Conservation (phyloP, 768 basidiomycete genomes). For the Termitomyces sp. region DNA sequence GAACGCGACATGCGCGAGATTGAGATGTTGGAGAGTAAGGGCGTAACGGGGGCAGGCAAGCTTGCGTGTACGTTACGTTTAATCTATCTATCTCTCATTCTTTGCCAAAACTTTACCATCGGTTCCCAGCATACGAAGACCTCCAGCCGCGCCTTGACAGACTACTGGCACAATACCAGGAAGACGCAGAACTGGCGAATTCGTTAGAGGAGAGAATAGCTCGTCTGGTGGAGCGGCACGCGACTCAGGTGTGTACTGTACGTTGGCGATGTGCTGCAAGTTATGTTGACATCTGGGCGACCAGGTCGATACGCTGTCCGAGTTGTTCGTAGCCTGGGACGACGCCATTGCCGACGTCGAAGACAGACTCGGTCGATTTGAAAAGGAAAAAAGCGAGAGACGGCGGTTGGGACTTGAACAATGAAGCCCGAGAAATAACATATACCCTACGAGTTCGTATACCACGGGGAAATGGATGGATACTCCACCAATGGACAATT, state of each 20-base stretch:
- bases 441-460: constrained; percentile 3
- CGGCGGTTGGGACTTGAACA: constrained; percentile 55
- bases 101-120: not conserved
- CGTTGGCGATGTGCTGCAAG: not conserved
- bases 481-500: not conserved
- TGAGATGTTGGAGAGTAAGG: constrained; percentile 60
- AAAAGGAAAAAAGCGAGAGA: constrained; percentile 57
- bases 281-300: not conserved
- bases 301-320: constrained; percentile 77
- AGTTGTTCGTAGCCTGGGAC: constrained; percentile 83
- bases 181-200: constrained; percentile 51
- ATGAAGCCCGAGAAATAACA: not conserved
- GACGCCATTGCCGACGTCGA: constrained; percentile 69
- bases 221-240: constrained; percentile 60
- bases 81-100: not conserved
- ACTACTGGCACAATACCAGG: constrained; percentile 51
- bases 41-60: constrained; percentile 68
- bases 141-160: constrained; percentile 64
- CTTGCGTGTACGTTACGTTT: constrained; percentile 47
- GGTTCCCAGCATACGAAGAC: constrained; percentile 37
- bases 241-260: constrained; percentile 50
- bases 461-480: not conserved
- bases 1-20: constrained; percentile 82
- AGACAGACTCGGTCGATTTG: constrained; percentile 47
- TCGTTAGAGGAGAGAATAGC: constrained; percentile 65